phyloP scores from a whole-genome alignment of 768 basidiomycete species.

The Neoboletus brunneissimus region DNA sequence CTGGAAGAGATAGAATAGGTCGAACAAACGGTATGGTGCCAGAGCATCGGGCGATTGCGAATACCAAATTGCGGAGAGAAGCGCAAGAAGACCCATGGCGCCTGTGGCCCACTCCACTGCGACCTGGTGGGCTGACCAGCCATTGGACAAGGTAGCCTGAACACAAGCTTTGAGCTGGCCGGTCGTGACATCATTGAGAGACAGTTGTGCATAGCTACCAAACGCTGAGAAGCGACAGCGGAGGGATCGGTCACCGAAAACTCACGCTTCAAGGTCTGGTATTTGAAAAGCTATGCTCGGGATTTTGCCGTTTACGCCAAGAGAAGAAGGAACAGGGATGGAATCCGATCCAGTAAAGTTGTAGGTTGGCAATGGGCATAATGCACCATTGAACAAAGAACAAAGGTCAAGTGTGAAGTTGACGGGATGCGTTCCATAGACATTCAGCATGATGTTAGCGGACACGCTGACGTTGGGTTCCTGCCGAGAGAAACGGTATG shows the following conservation, averaged over 20 bases:
- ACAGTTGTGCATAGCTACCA: slow-evolving; percentile 64
- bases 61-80: slow-evolving; percentile 52
- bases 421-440: slow-evolving; percentile 81
- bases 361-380: slow-evolving; percentile 81
- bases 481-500: slow-evolving; percentile 35
- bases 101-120: slow-evolving; percentile 80
- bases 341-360: slow-evolving; percentile 85
- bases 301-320: slow-evolving; percentile 55
- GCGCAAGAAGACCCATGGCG: slow-evolving; percentile 59
- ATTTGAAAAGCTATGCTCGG: slow-evolving; percentile 81
- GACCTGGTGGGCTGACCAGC: slow-evolving; percentile 73
- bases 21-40: slow-evolving; percentile 74
- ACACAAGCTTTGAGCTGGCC: slow-evolving; percentile 82
- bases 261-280: slow-evolving; percentile 81
- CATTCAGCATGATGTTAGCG: slow-evolving; percentile 78
- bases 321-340: slow-evolving; percentile 57
- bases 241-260: background rate
- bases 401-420: slow-evolving; percentile 90
- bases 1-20: slow-evolving; percentile 82
- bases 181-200: slow-evolving; percentile 64
- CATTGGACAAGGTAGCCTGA: slow-evolving; percentile 89
- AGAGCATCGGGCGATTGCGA: slow-evolving; percentile 56
- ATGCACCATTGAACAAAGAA: slow-evolving; percentile 65
- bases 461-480: slow-evolving; percentile 75
- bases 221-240: slow-evolving; percentile 2